phyloP scores from a whole-genome alignment of 345 rosid species.

The Orychophragmus violaceus region DNA sequence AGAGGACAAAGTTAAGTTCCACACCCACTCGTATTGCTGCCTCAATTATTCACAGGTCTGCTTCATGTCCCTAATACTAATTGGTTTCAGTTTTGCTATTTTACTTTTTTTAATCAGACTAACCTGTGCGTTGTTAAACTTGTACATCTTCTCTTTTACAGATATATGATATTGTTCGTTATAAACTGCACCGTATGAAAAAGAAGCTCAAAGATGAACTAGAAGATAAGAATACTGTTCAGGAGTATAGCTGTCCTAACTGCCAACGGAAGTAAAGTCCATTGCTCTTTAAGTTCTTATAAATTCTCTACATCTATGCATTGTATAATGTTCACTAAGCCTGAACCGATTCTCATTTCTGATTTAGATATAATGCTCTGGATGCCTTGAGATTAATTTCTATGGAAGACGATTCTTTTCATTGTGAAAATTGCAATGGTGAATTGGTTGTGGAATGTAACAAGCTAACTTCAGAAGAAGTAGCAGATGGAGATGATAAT shows the following conservation, averaged over 20 bases:
- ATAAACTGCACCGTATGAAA: conserved; percentile 62
- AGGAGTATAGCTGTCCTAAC: conserved; percentile 84
- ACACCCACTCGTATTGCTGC: conserved; percentile 87
- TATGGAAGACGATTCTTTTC: conserved; percentile 66
- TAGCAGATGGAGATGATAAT: conserved; percentile 87
- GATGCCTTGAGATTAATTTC: conserved; percentile 72
- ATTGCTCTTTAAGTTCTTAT: background rate
- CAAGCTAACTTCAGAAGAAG: conserved; percentile 77
- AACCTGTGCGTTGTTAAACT: background rate
- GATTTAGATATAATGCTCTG: conserved; percentile 70
- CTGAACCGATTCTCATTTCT: conserved; percentile 14
- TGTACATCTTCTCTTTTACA: conserved; percentile 30
- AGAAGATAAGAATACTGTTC: conserved; percentile 83
- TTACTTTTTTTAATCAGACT: background rate
- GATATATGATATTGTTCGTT: conserved; percentile 81
- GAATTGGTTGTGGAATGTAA: conserved; percentile 89
- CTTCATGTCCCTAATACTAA: background rate
- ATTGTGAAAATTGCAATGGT: conserved; percentile 85
- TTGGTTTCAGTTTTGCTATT: background rate
- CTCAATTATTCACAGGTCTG: conserved; percentile 80
- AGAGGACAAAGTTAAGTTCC: conserved; percentile 79
- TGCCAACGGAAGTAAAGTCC: conserved; percentile 64
- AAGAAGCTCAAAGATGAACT: conserved; percentile 78
- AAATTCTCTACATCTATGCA: background rate
- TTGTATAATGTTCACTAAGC: background rate